A percentile compares a stretch with the other conserved stretches of the same genome.
These are phyloP conservation scores for Hypoxylon sp. DNA, from an alignment of 2,329 filamentous ascomycete species.

Conservation along the genomic window DNA sequence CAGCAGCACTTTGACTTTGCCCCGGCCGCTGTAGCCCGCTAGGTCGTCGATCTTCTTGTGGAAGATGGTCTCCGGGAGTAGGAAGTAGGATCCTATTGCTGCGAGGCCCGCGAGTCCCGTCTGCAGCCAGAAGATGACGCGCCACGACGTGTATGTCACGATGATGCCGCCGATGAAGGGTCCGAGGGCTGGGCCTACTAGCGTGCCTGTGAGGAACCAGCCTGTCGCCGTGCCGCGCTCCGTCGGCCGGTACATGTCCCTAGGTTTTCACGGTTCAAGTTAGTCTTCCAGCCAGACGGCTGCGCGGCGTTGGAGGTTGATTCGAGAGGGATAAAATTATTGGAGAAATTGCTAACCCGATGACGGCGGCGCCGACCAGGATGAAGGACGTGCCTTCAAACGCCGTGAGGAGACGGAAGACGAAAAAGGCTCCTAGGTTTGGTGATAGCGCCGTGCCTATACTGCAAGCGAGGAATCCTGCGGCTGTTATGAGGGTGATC, in stretches of 20 bases:
- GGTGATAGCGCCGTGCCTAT: constrained; percentile 78
- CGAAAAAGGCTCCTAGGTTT: constrained; percentile 76
- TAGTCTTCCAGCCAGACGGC: neutral
- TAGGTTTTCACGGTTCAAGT: constrained; percentile 39
- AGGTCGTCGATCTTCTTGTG: constrained; percentile 72
- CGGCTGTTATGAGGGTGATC: constrained; percentile 69
- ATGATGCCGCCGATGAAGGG: constrained; percentile 81
- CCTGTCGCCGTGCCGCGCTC: constrained; percentile 78
- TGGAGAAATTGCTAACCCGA: constrained; percentile 60
- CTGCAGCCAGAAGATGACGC: constrained; percentile 82
- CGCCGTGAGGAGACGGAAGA: constrained; percentile 79
- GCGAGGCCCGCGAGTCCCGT: constrained; percentile 73
- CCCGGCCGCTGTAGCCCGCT: constrained; percentile 60
- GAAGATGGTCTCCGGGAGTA: constrained; percentile 80
- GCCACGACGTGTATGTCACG: constrained; percentile 79
- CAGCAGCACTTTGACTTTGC: constrained; percentile 67
- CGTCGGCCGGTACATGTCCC: constrained; percentile 72
- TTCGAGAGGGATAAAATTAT: neutral
- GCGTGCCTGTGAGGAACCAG: constrained; percentile 77
- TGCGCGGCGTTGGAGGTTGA: neutral
- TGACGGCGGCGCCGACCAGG: constrained; percentile 75
- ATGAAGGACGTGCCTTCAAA: constrained; percentile 82
- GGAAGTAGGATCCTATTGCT: constrained; percentile 69
- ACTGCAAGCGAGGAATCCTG: constrained; percentile 76
- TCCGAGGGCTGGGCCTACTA: constrained; percentile 78